Conservation (phyloP, 148 eudicot species). For the Vaccinium myrtillus region DNA sequence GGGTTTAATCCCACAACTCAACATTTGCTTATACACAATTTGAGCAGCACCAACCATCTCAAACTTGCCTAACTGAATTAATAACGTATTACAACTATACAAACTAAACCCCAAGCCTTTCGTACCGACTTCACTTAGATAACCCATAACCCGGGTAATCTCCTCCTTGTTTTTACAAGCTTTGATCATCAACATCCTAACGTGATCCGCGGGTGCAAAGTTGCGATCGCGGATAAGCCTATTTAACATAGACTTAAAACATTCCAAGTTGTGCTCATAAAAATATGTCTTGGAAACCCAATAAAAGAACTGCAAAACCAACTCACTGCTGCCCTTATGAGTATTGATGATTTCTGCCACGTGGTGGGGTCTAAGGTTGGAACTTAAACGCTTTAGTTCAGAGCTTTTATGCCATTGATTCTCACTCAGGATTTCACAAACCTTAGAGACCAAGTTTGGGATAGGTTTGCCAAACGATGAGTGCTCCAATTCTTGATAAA, state of each 20-base stretch:
- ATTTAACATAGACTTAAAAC: slow-evolving; percentile 56
- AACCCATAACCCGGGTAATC: slow-evolving; percentile 42
- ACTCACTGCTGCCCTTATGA: slow-evolving; percentile 32
- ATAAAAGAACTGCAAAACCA: slow-evolving; percentile 51
- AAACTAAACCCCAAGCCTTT: slow-evolving; percentile 46
- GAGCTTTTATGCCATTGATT: slow-evolving; percentile 42
- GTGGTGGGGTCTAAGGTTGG: slow-evolving; percentile 36
- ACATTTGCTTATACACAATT: slow-evolving; percentile 43
- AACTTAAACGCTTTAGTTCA: slow-evolving; percentile 43
- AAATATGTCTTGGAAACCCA: slow-evolving; percentile 55
- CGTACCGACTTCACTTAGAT: slow-evolving; percentile 40
- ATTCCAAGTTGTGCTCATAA: slow-evolving; percentile 48
- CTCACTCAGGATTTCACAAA: slow-evolving; percentile 39
- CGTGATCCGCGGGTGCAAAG: slow-evolving; percentile 42
- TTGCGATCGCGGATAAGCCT: slow-evolving; percentile 47
- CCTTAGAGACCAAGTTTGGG: slow-evolving; percentile 28
- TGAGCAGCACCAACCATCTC: slow-evolving; percentile 52
- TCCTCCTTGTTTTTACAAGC: slow-evolving; percentile 49
- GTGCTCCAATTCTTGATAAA: slow-evolving; percentile 19
- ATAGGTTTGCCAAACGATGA: not conserved
- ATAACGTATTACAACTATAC: slow-evolving; percentile 61
- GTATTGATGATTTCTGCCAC: slow-evolving; percentile 41
- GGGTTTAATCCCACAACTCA: slow-evolving; percentile 47
- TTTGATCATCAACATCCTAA: slow-evolving; percentile 59
- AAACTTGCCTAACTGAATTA: slow-evolving; percentile 62